These are phyloP conservation scores for Filobasidium floriforme DNA, from an alignment of 768 basidiomycete genomes.

Conservation along the genomic window DNA sequence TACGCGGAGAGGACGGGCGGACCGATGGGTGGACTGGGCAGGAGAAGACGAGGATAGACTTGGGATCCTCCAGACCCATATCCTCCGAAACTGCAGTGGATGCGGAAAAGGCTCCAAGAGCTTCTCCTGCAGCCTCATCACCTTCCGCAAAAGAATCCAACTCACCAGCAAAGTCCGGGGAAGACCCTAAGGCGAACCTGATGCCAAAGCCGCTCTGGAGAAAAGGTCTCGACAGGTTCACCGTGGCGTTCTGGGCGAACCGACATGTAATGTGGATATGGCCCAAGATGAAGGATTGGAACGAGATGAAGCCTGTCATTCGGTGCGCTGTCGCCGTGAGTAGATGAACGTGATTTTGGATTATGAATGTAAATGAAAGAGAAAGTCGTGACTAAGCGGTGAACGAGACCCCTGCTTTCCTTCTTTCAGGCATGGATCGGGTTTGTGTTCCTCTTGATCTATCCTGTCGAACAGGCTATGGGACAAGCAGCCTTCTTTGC, in stretches of 20 bases:
- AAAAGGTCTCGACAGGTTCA: neutral
- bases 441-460: conserved; percentile 33
- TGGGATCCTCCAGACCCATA: neutral
- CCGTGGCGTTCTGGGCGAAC: neutral
- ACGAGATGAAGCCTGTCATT: conserved; percentile 36
- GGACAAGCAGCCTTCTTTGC: conserved; percentile 33
- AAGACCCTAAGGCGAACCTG: neutral
- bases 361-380: neutral
- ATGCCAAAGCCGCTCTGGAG: neutral
- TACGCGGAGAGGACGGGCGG: neutral
- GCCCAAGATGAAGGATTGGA: conserved; percentile 29
- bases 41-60: no score
- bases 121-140: neutral
- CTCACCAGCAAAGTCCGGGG: neutral
- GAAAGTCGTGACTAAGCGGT: neutral
- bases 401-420: neutral
- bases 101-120: neutral
- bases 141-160: neutral
- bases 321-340: conserved; percentile 35
- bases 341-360: neutral
- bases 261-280: conserved; percentile 25
- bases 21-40: neutral
- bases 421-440: conserved; percentile 38
- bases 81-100: neutral
- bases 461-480: conserved; percentile 26